Evolutionary conservation across 805 yeast genomes (phyloP), one percentile per base, ranked within the genome.

Genomic region (Candida incommunis): DNA sequence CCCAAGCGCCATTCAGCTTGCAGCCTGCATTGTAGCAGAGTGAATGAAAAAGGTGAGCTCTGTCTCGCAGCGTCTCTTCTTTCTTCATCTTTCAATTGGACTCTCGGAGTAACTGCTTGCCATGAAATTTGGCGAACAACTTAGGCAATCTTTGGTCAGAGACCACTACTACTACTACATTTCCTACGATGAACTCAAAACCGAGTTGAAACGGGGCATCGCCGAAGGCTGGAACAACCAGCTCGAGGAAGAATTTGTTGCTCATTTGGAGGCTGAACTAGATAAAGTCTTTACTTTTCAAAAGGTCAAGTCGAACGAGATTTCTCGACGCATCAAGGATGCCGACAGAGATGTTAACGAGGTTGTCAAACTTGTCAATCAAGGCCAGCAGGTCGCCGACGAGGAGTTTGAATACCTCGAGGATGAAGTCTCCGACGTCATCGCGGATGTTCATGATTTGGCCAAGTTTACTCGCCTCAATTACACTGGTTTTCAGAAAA

Each of bases 101-200:
- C n/a, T n/a, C n/a, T n/a, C n/a, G n/a, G n/a, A n/a, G n/a, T n/a
- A n/a, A n/a, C n/a, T n/a, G n/a, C n/a, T 25, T 31, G 37, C 37
- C 13, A 92, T 92, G 96, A 90, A 88, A 73, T 92, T 92, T 58
- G 98, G 98, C 25, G 95, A 88, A 63, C 94, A 86, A 57, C 73
- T 90, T 55, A 79, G 85, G 61, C 80, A 83, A 53, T 83, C 95
- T 45, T 78, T 90, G 51, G 88, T 88, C 63, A 82, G 84, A 63
- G 92, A 86, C 63, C 88, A 88, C 65, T 76, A 81, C 53, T 86
- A 82, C 68, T 92, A 92, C 66, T 92, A 92, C 62, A 80, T 90
- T 54, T 74, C 86, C 44, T 90, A 90, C 59, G 96, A 90, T 65
- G 95, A 85, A 59, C 72, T 90, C 60, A 90, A 90, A 65, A 77